Evolutionary conservation across 2,329 filamentous ascomycete genomes (phyloP).

Genomic region (Fusarium tupiense): DNA sequence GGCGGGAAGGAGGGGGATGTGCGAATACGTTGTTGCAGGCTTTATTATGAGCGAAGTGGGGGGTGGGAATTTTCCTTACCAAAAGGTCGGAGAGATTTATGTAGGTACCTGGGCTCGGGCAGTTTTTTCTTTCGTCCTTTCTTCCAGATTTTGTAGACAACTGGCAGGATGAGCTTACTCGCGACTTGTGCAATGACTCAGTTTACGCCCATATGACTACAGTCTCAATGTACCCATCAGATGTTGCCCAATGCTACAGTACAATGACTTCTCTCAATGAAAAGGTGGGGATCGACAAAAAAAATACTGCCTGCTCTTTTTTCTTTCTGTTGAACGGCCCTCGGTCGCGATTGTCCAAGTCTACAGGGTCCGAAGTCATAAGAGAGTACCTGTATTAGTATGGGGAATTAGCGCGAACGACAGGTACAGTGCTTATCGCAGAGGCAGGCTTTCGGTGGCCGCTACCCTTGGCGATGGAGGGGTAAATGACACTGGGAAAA

Average conservation of each 20-base stretch:
- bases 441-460: constrained; percentile 29
- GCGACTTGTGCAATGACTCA: constrained; percentile 18
- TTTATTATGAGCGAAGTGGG: constrained; percentile 38
- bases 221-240: constrained; percentile 10
- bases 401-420: neutral
- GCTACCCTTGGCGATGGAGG: constrained; percentile 31
- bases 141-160: neutral
- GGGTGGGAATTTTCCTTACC: constrained; percentile 33
- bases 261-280: constrained; percentile 6
- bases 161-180: constrained; percentile 1
- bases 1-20: constrained; percentile 43
- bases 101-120: neutral
- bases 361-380: constrained; percentile 25
- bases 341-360: constrained; percentile 28
- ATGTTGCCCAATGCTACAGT: constrained; percentile 17
- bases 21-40: constrained; percentile 43
- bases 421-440: constrained; percentile 34
- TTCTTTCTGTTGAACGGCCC: constrained; percentile 33
- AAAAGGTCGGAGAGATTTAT: constrained; percentile 18
- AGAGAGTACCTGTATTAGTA: constrained; percentile 22
- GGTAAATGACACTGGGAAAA: constrained; percentile 35
- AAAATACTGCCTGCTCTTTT: constrained; percentile 1
- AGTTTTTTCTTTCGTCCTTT: constrained; percentile 5
- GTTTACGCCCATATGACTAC: neutral
- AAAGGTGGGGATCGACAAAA: constrained; percentile 16